These are phyloP conservation scores for Plasmopara muralis DNA, from an alignment of 352 stramenopile genomes.

Conservation along the genomic window DNA sequence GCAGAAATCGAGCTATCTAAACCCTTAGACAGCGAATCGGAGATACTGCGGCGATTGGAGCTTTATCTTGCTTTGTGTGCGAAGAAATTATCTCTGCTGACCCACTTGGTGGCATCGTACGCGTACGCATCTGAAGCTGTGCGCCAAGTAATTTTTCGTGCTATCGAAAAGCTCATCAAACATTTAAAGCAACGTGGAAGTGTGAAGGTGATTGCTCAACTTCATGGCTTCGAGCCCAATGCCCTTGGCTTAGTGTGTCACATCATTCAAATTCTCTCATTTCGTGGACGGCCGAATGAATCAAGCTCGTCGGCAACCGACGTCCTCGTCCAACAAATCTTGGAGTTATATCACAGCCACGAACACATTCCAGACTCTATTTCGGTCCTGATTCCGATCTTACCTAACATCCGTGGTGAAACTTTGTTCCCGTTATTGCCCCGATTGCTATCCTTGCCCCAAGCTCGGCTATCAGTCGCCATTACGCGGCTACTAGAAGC, in stretches of 20 bases:
- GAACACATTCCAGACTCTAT: constrained; percentile 53
- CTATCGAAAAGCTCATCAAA: constrained; percentile 84
- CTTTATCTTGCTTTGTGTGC: constrained; percentile 66
- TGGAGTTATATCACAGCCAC: constrained; percentile 57
- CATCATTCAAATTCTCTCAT: constrained; percentile 67
- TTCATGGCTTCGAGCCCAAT: constrained; percentile 52
- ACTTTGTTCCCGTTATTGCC: constrained; percentile 59
- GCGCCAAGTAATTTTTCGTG: constrained; percentile 62
- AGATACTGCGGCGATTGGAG: constrained; percentile 65
- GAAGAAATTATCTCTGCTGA: constrained; percentile 62
- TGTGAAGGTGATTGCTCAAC: constrained; percentile 53
- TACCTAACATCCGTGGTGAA: constrained; percentile 48
- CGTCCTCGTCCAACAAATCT: constrained; percentile 55
- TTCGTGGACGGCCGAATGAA: constrained; percentile 34
- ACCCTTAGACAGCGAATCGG: constrained; percentile 36
- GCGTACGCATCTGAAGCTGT: constrained; percentile 49
- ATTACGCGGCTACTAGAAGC: constrained; percentile 68
- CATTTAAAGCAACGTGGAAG: constrained; percentile 66
- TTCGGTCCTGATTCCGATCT: constrained; percentile 59
- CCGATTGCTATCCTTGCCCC: constrained; percentile 44
- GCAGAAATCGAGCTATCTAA: constrained; percentile 30
- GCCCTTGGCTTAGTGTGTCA: constrained; percentile 66
- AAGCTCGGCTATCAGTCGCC: constrained; percentile 48
- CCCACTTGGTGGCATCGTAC: constrained; percentile 55
- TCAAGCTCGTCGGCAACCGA: constrained; percentile 23